Evolutionary conservation across 257 asterid genomes (phyloP).

Genomic region (Mitragyna speciosa): DNA sequence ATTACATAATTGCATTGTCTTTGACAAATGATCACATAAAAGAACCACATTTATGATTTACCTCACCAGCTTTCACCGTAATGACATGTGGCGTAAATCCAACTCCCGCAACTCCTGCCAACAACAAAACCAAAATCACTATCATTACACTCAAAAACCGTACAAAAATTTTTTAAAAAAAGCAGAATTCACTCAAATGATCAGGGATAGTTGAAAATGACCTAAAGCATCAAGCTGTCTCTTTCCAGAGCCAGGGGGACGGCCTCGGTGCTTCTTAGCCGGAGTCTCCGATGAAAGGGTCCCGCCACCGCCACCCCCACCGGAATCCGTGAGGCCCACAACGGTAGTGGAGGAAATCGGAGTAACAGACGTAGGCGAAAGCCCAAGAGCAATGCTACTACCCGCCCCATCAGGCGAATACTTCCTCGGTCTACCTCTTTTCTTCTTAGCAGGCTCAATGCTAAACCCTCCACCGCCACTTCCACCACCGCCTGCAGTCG

Average conservation of each 20-base stretch:
- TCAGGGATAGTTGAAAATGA: slow-evolving; percentile 1
- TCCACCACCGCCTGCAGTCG: slow-evolving; percentile 37
- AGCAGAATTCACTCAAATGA: not conserved
- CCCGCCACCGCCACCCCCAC: slow-evolving; percentile 43
- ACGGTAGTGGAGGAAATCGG: slow-evolving; percentile 41
- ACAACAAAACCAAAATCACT: slow-evolving; percentile 3
- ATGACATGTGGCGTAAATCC: slow-evolving; percentile 58
- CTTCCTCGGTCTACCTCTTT: slow-evolving; percentile 86
- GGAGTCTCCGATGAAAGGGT: slow-evolving; percentile 38
- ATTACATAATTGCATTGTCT: not conserved
- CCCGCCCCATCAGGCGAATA: slow-evolving; percentile 62
- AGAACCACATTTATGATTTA: slow-evolving; percentile 15
- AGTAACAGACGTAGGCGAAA: slow-evolving; percentile 56
- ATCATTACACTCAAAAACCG: not conserved
- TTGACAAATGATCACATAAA: not conserved
- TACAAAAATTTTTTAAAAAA: not conserved
- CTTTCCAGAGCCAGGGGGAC: slow-evolving; percentile 59
- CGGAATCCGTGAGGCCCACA: slow-evolving; percentile 23
- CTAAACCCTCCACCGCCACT: slow-evolving; percentile 43
- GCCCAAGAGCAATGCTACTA: slow-evolving; percentile 64
- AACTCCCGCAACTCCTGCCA: slow-evolving; percentile 45
- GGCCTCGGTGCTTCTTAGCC: slow-evolving; percentile 45
- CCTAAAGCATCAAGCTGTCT: slow-evolving; percentile 54
- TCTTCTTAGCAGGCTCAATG: slow-evolving; percentile 66
- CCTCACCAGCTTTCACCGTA: slow-evolving; percentile 53